Conservation (phyloP, 2,329 filamentous ascomycete species). For the Fusarium nodosum region DNA sequence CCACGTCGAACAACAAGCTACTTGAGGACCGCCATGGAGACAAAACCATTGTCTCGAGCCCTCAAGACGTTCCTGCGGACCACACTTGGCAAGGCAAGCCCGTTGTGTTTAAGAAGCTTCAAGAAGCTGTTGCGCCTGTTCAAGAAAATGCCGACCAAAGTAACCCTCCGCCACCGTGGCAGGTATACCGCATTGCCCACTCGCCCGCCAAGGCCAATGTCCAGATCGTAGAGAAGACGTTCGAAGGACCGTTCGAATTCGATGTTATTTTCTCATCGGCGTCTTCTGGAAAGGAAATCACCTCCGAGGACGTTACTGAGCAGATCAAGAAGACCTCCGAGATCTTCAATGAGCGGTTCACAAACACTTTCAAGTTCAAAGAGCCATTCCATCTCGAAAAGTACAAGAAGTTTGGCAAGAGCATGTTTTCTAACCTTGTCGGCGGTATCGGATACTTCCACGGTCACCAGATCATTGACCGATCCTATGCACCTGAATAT, state of each 20-base stretch:
- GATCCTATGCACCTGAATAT: slow-evolving; percentile 91
- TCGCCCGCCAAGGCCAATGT: slow-evolving; percentile 79
- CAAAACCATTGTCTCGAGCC: slow-evolving; percentile 80
- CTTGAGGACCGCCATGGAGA: slow-evolving; percentile 78
- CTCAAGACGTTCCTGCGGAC: slow-evolving; percentile 71
- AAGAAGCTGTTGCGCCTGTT: slow-evolving; percentile 64
- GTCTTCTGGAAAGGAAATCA: slow-evolving; percentile 70
- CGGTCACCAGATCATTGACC: slow-evolving; percentile 88
- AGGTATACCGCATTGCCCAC: slow-evolving; percentile 84
- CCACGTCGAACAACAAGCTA: slow-evolving; percentile 74
- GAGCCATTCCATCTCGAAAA: slow-evolving; percentile 80
- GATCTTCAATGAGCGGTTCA: slow-evolving; percentile 81
- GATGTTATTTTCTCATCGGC: slow-evolving; percentile 90
- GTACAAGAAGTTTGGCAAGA: slow-evolving; percentile 85
- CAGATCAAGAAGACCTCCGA: slow-evolving; percentile 76
- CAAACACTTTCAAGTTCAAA: slow-evolving; percentile 74
- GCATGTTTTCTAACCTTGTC: slow-evolving; percentile 92
- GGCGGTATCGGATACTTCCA: slow-evolving; percentile 97
- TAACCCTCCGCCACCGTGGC: slow-evolving; percentile 85
- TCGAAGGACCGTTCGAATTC: slow-evolving; percentile 91
- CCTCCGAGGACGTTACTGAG: slow-evolving; percentile 74
- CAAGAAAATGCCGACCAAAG: slow-evolving; percentile 66
- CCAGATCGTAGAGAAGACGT: slow-evolving; percentile 92
- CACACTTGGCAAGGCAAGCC: slow-evolving; percentile 88
- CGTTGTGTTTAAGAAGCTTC: slow-evolving; percentile 67